Evolutionary conservation across 1,139 yeast species (phyloP).

Genomic region (Protomyces pachydermus): DNA sequence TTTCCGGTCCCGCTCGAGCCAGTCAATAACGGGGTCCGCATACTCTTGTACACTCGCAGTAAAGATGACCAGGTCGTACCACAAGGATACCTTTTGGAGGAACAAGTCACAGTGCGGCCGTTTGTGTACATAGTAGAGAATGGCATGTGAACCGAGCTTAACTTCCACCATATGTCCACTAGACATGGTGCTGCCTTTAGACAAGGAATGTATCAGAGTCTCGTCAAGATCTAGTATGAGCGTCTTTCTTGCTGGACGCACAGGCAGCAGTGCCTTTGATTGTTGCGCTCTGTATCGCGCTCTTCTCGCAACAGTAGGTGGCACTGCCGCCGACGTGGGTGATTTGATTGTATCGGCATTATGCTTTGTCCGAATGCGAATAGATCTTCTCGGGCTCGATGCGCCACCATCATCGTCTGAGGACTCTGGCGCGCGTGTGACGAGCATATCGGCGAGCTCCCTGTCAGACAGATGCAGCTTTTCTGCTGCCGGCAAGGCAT

Average conservation of each 20-base stretch:
- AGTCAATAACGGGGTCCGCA: constrained; percentile 94
- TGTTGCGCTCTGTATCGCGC: constrained; percentile 8
- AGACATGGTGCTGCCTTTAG: constrained; percentile 57
- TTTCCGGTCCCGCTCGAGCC: constrained; percentile 58
- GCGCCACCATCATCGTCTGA: neutral
- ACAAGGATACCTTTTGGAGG: constrained; percentile 66
- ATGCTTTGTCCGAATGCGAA: constrained; percentile 7
- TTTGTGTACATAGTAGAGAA: constrained; percentile 83
- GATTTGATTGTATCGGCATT: constrained; percentile 11
- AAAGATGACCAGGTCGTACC: constrained; percentile 86
- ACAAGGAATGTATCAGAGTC: constrained; percentile 83
- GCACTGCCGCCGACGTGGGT: constrained; percentile 15
- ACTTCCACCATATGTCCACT: constrained; percentile 80
- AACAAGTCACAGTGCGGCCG: constrained; percentile 88
- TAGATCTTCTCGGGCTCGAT: constrained; percentile 7
- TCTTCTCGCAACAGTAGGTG: constrained; percentile 8
- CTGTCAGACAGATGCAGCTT: neutral
- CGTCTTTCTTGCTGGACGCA: constrained; percentile 47
- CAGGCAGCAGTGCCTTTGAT: constrained; percentile 1
- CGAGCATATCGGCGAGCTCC: constrained; percentile 12
- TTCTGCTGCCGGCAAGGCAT: neutral
- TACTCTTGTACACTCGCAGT: constrained; percentile 93
- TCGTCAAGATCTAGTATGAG: constrained; percentile 86
- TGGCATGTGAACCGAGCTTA: constrained; percentile 58
- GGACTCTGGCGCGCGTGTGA: neutral